A percentile compares a stretch with the other conserved stretches of the same genome.
These are phyloP conservation scores for Ceratocystis cubensis DNA, from an alignment of 2,329 filamentous ascomycete species.

Conservation along the genomic window DNA sequence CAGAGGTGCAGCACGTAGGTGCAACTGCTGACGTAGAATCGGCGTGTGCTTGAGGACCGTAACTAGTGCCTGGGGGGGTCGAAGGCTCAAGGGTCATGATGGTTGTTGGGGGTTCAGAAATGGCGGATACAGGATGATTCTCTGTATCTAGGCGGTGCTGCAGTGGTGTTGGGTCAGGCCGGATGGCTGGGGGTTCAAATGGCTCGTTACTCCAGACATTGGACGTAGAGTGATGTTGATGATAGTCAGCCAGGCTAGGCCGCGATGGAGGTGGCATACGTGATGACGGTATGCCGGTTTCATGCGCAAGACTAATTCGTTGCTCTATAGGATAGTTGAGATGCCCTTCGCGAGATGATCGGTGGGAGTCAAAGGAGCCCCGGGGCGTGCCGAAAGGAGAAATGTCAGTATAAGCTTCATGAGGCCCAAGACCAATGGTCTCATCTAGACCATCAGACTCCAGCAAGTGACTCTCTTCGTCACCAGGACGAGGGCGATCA, in stretches of 20 bases:
- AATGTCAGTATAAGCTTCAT: conserved; percentile 24
- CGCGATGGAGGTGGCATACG: conserved; percentile 25
- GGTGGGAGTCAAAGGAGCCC: conserved; percentile 30
- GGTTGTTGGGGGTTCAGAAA: conserved; percentile 26
- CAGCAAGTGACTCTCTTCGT: conserved; percentile 42
- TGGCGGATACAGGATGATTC: conserved; percentile 23
- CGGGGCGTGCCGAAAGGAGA: conserved; percentile 13
- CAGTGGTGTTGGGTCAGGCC: conserved; percentile 11
- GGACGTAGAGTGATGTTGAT: not conserved
- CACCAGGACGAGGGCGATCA: conserved; percentile 49
- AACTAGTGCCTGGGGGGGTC: conserved; percentile 10
- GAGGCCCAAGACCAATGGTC: conserved; percentile 46
- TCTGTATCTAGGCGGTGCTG: conserved; percentile 24
- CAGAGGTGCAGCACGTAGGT: conserved; percentile 24
- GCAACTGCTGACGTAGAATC: conserved; percentile 22
- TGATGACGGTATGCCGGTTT: conserved; percentile 29
- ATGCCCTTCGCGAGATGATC: conserved; percentile 31
- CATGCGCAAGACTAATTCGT: conserved; percentile 29
- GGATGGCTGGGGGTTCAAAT: conserved; percentile 28
- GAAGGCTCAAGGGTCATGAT: conserved; percentile 22
- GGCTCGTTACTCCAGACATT: conserved; percentile 9
- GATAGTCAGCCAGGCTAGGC: not conserved
- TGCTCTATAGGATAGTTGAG: conserved; percentile 34
- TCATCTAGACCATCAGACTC: conserved; percentile 50
- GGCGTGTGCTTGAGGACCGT: conserved; percentile 22